Percentiles rank a stretch among this genome's conserved stretches.
phyloP scores from a whole-genome alignment of 805 yeast species.

The Zygotorulaspora danielsina region DNA sequence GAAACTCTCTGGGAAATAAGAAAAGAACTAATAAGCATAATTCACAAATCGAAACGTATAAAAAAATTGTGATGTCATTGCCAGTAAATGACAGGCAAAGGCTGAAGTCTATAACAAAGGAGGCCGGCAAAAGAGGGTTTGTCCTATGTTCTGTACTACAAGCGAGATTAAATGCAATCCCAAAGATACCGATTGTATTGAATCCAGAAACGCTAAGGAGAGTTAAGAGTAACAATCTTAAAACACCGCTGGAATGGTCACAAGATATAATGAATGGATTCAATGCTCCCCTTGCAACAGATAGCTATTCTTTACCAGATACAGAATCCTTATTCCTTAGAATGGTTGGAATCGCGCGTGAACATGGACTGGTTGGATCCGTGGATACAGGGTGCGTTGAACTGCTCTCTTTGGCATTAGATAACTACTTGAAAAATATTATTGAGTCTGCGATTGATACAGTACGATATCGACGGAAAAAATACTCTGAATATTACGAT shows the following conservation, averaged over 20 bases:
- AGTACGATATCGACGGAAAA: slow-evolving; percentile 55
- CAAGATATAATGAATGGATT: slow-evolving; percentile 87
- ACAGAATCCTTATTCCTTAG: slow-evolving; percentile 59
- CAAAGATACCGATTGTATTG: slow-evolving; percentile 72
- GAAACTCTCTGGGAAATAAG: slow-evolving; percentile 45
- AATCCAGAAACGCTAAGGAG: slow-evolving; percentile 34
- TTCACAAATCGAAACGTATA: slow-evolving; percentile 74
- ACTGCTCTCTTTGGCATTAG: slow-evolving; percentile 73
- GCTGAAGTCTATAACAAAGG: slow-evolving; percentile 76
- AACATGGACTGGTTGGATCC: slow-evolving; percentile 80
- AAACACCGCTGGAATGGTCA: slow-evolving; percentile 70
- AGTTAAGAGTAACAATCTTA: slow-evolving; percentile 31
- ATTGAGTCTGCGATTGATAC: slow-evolving; percentile 72
- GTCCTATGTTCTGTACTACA: slow-evolving; percentile 63
- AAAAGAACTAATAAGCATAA: slow-evolving; percentile 43
- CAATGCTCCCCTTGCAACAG: slow-evolving; percentile 74
- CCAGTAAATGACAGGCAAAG: slow-evolving; percentile 82
- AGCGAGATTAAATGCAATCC: slow-evolving; percentile 56
- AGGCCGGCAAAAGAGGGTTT: slow-evolving; percentile 73
- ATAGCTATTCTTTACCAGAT: slow-evolving; percentile 80
- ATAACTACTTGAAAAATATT: slow-evolving; percentile 68
- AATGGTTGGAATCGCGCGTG: slow-evolving; percentile 79
- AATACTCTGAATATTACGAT: slow-evolving; percentile 38
- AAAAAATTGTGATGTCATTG: slow-evolving; percentile 79
- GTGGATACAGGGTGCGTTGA: slow-evolving; percentile 78